Percentiles rank a stretch among this genome's conserved stretches.
Evolutionary conservation across 129 eudicot genomes (phyloP).

Genomic region (Helianthus tuberosus): DNA sequence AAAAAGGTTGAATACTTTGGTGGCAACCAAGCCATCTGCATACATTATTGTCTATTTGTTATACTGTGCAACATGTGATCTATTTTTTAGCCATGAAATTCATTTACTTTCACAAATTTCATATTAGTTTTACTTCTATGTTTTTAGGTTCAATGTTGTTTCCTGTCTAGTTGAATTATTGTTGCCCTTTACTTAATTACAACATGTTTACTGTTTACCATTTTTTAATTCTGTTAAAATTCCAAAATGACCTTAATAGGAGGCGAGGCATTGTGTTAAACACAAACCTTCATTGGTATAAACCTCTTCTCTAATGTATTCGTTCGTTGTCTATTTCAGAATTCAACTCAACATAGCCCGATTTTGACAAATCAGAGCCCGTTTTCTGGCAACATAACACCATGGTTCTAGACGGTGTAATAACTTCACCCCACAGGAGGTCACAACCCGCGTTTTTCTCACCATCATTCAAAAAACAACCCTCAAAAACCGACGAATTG

Average conservation of each 20-base stretch:
- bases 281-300: too few species aligned
- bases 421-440: constrained; percentile 58
- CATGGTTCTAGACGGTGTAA: constrained; percentile 51
- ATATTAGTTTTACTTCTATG: neutral
- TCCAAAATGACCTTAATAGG: too few species aligned
- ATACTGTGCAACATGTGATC: constrained; percentile 8
- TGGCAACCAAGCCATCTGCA: too few species aligned
- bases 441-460: constrained; percentile 44
- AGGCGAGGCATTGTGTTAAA: too few species aligned
- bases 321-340: neutral
- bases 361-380: neutral
- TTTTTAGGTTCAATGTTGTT: constrained; percentile 26
- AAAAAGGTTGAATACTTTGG: too few species aligned
- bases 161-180: constrained; percentile 19
- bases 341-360: constrained; percentile 18
- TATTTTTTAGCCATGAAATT: constrained; percentile 16
- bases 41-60: neutral
- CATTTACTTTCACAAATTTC: constrained; percentile 17
- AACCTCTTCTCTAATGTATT: neutral
- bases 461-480: constrained; percentile 39
- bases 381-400: constrained; percentile 3
- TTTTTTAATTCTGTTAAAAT: too few species aligned
- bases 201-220: constrained; percentile 8
- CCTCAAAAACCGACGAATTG: constrained; percentile 40
- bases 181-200: constrained; percentile 22